Conservation (phyloP, 2,329 filamentous ascomycete genomes). For the Exophiala mesophila region DNA sequence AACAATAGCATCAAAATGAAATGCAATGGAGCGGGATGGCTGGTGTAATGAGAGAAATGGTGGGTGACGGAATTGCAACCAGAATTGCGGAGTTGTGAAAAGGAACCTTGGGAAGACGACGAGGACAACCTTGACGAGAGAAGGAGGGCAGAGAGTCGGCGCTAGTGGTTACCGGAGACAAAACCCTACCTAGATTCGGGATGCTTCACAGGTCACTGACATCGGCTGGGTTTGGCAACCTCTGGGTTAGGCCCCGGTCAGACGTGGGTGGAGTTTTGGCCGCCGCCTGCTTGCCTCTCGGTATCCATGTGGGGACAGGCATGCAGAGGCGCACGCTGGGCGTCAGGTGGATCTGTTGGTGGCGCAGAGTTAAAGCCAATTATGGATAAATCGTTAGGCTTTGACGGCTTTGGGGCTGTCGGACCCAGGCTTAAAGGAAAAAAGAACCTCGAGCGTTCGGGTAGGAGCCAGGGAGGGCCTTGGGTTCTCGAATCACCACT, state of each 20-base stretch:
- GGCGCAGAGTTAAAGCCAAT: neutral
- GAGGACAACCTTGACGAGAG: neutral
- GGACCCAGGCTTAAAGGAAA: neutral
- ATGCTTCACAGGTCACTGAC: neutral
- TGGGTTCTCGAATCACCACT: neutral
- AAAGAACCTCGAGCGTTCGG: neutral
- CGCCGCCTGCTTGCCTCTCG: neutral
- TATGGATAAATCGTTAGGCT: too few species aligned
- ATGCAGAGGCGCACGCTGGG: neutral
- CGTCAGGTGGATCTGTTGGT: neutral
- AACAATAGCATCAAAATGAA: too few species aligned
- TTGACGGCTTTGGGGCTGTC: too few species aligned
- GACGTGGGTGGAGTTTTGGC: neutral
- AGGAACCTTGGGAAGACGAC: neutral
- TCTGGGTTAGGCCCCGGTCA: neutral
- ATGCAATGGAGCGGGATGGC: neutral
- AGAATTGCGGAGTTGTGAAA: neutral
- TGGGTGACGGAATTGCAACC: neutral
- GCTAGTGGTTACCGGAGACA: neutral
- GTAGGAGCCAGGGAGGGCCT: neutral
- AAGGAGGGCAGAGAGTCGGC: neutral
- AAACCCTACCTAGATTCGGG: neutral
- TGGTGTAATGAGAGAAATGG: neutral
- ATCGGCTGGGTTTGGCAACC: neutral
- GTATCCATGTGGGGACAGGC: neutral